Conservation (phyloP, 2,329 filamentous ascomycete genomes). For the Trichoderma afroharzianum region DNA sequence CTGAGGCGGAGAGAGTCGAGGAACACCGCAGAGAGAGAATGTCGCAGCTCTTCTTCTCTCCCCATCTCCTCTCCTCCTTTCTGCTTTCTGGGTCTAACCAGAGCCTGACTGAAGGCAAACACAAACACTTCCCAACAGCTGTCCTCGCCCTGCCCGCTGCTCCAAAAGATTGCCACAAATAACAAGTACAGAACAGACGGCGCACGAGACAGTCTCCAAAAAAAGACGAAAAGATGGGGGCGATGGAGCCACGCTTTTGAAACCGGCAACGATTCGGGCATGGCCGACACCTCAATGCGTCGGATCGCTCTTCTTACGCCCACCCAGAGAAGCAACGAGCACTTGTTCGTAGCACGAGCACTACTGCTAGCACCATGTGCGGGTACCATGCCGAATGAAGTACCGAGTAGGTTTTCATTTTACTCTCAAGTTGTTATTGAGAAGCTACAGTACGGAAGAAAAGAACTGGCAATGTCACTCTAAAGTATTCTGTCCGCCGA, state of each 20-base stretch:
- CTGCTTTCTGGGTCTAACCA: not conserved
- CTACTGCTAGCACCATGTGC: slow-evolving; percentile 2
- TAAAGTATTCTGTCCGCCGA: not conserved
- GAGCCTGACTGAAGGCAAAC: not conserved
- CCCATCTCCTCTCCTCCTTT: not conserved
- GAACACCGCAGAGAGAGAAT: not conserved
- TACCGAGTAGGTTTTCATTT: not conserved
- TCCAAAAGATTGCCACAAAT: not conserved
- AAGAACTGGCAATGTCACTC: not conserved
- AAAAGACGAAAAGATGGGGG: slow-evolving; percentile 6
- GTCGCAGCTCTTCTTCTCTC: not conserved
- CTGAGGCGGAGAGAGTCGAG: not conserved
- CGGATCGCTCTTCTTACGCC: not conserved
- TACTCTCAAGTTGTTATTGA: not conserved
- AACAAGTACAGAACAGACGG: not conserved
- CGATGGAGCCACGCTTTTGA: slow-evolving; percentile 8
- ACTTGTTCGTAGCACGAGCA: not conserved
- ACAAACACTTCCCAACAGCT: not conserved
- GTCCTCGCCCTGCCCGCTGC: not conserved
- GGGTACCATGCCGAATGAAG: slow-evolving; percentile 7
- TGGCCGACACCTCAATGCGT: slow-evolving; percentile 9
- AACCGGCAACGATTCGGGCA: slow-evolving; percentile 15
- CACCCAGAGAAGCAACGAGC: slow-evolving; percentile 1
- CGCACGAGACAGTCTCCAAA: not conserved
- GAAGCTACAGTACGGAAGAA: not conserved